Conservation (phyloP, 768 basidiomycete genomes). For the Mycena galopus region DNA sequence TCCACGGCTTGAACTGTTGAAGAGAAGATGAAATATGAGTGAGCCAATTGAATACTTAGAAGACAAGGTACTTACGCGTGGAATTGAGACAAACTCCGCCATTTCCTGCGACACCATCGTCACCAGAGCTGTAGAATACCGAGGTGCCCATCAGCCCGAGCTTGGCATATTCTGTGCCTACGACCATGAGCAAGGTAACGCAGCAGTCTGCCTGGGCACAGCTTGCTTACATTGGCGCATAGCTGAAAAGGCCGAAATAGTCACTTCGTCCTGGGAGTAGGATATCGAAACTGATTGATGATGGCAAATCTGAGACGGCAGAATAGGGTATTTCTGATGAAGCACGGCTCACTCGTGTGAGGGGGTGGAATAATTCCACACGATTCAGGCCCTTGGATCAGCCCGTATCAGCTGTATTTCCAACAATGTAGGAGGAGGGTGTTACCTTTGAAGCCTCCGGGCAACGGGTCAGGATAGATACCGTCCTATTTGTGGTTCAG, state of each 20-base stretch:
- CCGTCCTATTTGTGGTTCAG: conserved; percentile 42
- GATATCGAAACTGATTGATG: conserved; percentile 45
- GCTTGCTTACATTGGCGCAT: conserved; percentile 55
- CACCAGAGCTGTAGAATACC: conserved; percentile 52
- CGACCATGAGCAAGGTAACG: neutral
- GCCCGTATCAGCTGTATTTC: neutral
- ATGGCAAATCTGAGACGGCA: neutral
- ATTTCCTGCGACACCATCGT: conserved; percentile 54
- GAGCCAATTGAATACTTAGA: neutral
- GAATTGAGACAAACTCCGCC: conserved; percentile 42
- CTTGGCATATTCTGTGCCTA: conserved; percentile 41
- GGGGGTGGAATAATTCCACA: conserved; percentile 54
- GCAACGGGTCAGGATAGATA: conserved; percentile 55
- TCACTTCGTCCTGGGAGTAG: conserved; percentile 51
- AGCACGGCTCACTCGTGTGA: conserved; percentile 1
- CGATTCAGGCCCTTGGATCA: conserved; percentile 46
- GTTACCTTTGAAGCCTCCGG: conserved; percentile 55
- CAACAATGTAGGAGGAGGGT: neutral
- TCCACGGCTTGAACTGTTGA: conserved; percentile 27
- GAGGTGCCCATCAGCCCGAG: conserved; percentile 54
- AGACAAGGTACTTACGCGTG: conserved; percentile 22
- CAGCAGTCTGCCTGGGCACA: conserved; percentile 8
- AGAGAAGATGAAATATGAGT: neutral
- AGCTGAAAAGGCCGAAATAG: conserved; percentile 47
- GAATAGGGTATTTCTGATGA: neutral